phyloP scores from a whole-genome alignment of 108 stramenopile species.

The Cyclotella choctawhatcheeana region DNA sequence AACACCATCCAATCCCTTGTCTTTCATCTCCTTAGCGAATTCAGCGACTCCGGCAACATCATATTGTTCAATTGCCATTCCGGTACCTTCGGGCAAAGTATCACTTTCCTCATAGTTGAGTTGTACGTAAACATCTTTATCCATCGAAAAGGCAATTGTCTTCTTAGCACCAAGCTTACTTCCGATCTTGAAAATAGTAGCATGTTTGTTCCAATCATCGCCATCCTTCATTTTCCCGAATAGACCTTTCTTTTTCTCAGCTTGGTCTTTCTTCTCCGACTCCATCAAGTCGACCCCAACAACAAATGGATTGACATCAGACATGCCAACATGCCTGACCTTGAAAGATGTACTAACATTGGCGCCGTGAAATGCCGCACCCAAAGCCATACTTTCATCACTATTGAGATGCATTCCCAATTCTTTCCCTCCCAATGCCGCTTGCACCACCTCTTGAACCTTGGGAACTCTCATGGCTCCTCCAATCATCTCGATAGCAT shows the following conservation, averaged over 20 bases:
- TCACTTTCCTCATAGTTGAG: constrained; percentile 86
- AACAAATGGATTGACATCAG: constrained; percentile 89
- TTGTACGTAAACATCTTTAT: constrained; percentile 83
- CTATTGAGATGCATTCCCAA: constrained; percentile 99
- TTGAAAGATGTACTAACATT: constrained; percentile 97
- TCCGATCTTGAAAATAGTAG: constrained; percentile 88
- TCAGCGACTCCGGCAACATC: constrained; percentile 90
- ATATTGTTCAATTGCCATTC: constrained; percentile 77
- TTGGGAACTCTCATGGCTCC: constrained; percentile 98
- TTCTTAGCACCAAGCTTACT: constrained; percentile 91
- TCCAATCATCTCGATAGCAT: constrained; percentile 96
- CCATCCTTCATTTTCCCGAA: constrained; percentile 65
- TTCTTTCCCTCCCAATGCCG: constrained; percentile 67
- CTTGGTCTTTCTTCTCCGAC: constrained; percentile 35
- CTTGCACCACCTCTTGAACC: constrained; percentile 82
- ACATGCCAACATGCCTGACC: constrained; percentile 96
- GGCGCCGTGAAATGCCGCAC: constrained; percentile 98
- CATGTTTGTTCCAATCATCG: constrained; percentile 84
- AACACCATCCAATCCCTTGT: constrained; percentile 78
- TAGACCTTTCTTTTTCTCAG: constrained; percentile 43
- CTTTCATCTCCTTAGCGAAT: constrained; percentile 94
- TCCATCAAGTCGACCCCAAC: constrained; percentile 77
- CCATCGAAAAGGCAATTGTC: constrained; percentile 96
- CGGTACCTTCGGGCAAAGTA: constrained; percentile 75
- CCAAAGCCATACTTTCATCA: constrained; percentile 98